Conservation (phyloP, 176 grass and related monocot species). For the Musa troglodytarum region DNA sequence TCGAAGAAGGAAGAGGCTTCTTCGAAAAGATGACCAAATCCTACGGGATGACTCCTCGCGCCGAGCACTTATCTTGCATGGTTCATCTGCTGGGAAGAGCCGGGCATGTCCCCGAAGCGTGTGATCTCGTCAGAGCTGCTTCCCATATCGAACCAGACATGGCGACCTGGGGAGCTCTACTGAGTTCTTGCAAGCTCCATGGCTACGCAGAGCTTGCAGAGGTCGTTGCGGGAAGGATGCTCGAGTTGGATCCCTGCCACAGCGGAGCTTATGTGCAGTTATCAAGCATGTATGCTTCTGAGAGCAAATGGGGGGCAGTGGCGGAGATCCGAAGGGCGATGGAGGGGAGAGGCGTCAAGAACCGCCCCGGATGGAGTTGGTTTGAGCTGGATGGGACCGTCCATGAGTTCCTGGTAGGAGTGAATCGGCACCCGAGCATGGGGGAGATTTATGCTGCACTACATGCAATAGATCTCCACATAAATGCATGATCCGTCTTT, state of each 20-base stretch:
- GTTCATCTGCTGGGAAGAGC: constrained; percentile 9
- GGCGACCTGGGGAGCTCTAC: constrained; percentile 9
- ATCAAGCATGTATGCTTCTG: constrained; percentile 11
- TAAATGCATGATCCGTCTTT: too few species aligned
- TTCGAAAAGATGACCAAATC: constrained; percentile 1
- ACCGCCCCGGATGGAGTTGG: not conserved
- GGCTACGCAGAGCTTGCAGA: not conserved
- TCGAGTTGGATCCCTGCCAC: constrained; percentile 5
- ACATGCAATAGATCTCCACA: not conserved
- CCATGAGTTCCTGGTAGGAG: not conserved
- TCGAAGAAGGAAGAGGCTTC: not conserved
- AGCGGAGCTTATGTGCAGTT: constrained; percentile 14
- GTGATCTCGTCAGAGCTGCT: not conserved
- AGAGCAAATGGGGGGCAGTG: not conserved
- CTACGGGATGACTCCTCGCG: not conserved
- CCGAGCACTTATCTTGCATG: constrained; percentile 18
- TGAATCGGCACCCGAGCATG: not conserved
- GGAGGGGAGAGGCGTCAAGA: not conserved
- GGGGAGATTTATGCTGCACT: not conserved
- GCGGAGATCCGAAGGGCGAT: constrained; percentile 1
- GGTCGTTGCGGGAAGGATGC: not conserved
- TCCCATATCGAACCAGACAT: not conserved
- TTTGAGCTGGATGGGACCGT: not conserved
- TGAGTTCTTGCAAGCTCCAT: constrained; percentile 3
- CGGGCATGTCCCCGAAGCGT: not conserved